Conservation (phyloP, 129 eudicot genomes). For the Cynara cardunculus region DNA sequence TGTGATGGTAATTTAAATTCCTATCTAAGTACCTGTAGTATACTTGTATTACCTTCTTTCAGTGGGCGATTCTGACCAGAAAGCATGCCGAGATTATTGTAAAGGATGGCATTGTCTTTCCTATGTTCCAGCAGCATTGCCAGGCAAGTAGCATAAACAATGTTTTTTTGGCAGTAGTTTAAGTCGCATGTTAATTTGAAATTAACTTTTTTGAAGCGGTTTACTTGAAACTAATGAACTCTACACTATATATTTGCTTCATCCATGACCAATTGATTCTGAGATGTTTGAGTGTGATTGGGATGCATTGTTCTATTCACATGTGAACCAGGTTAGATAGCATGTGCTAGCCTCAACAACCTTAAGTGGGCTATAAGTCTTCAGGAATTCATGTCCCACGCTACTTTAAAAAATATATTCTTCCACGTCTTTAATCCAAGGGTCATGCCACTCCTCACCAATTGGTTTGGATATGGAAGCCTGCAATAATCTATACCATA, state of each 20-base stretch:
- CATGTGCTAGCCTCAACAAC: background rate
- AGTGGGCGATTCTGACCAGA: slow-evolving; percentile 92
- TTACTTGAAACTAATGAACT: background rate
- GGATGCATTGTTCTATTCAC: background rate
- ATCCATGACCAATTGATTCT: background rate
- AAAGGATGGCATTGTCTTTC: slow-evolving; percentile 58
- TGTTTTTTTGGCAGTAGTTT: background rate
- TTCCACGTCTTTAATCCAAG: background rate
- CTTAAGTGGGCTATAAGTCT: background rate
- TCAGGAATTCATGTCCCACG: background rate
- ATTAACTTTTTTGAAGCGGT: background rate
- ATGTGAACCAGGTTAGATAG: background rate
- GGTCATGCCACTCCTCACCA: background rate
- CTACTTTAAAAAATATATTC: background rate
- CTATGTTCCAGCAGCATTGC: slow-evolving; percentile 86
- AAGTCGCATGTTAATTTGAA: background rate
- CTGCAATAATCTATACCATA: background rate
- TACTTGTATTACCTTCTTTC: slow-evolving; percentile 26
- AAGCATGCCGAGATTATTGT: slow-evolving; percentile 67
- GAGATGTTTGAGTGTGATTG: background rate
- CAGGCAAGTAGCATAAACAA: slow-evolving; percentile 47
- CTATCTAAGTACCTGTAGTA: background rate
- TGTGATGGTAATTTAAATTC: background rate
- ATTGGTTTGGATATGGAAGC: background rate
- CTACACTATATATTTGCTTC: background rate